These are phyloP conservation scores for Trypanosoma boissoni DNA, from an alignment of 208 protist genomes.

Conservation along the genomic window DNA sequence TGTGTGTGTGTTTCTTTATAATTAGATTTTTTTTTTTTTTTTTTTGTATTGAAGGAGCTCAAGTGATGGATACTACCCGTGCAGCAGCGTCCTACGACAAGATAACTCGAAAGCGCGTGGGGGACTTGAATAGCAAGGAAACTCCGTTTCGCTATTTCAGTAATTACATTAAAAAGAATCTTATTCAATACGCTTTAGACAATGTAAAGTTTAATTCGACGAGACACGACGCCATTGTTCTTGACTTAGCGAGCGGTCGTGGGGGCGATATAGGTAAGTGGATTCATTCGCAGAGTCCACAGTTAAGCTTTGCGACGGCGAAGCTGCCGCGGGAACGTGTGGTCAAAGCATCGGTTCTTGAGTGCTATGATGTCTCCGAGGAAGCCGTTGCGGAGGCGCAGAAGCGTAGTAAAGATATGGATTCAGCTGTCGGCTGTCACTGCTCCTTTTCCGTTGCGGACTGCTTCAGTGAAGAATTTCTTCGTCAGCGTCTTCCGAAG, in stretches of 20 bases:
- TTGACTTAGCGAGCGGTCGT: conserved; percentile 79
- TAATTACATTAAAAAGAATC: conserved; percentile 83
- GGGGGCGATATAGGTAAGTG: conserved; percentile 90
- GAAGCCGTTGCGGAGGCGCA: conserved; percentile 74
- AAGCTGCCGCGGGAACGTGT: conserved; percentile 18
- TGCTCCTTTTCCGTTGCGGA: conserved; percentile 70
- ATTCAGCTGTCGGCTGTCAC: conserved; percentile 16
- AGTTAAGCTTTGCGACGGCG: conserved; percentile 22
- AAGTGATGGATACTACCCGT: conserved; percentile 9
- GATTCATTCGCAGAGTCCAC: conserved; percentile 67
- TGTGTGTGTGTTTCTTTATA: background rate
- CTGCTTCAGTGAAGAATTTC: conserved; percentile 69
- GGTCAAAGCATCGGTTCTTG: conserved; percentile 12
- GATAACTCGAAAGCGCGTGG: conserved; percentile 43
- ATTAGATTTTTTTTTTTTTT: conserved; percentile 6
- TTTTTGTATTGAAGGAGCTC: conserved; percentile 8
- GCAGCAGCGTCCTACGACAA: conserved; percentile 64
- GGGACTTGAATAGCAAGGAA: conserved; percentile 61
- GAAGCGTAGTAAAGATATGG: conserved; percentile 38
- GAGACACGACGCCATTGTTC: conserved; percentile 28
- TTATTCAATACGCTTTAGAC: conserved; percentile 81
- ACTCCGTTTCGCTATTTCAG: conserved; percentile 83
- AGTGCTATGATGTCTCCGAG: conserved; percentile 76
- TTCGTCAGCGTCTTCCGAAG: conserved; percentile 29
- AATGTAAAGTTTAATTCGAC: conserved; percentile 11